phyloP scores from a whole-genome alignment of 2,329 filamentous ascomycete genomes.

The Colletotrichum truncatum region DNA sequence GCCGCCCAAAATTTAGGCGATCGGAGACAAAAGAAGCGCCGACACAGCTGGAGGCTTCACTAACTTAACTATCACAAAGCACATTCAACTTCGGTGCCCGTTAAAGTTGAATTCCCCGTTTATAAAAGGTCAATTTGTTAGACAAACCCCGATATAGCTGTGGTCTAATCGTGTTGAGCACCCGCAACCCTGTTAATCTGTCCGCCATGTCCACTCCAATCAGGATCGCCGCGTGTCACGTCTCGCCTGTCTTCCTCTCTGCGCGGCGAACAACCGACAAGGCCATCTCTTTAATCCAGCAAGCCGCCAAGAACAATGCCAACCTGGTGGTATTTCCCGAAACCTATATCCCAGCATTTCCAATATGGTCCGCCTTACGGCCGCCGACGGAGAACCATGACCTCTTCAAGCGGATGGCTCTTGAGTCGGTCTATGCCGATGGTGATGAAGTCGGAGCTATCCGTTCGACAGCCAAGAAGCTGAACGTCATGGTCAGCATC shows the following conservation, averaged over 20 bases:
- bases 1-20: neutral
- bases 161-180: too few species aligned
- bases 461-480: conserved; percentile 46
- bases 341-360: conserved; percentile 61
- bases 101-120: neutral
- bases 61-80: too few species aligned
- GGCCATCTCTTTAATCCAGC: conserved; percentile 52
- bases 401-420: conserved; percentile 56
- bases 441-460: conserved; percentile 55
- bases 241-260: conserved; percentile 55
- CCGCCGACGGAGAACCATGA: conserved; percentile 59
- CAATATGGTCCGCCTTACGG: conserved; percentile 57
- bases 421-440: conserved; percentile 53
- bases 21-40: neutral
- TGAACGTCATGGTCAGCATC: conserved; percentile 52
- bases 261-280: conserved; percentile 56
- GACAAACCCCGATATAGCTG: neutral
- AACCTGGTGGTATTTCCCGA: conserved; percentile 64
- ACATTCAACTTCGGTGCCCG: neutral
- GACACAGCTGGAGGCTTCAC: neutral
- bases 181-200: accelerated
- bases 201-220: conserved; percentile 13
- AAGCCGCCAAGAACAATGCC: conserved; percentile 52
- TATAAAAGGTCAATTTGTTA: neutral
- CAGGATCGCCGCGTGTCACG: conserved; percentile 46